A percentile compares a stretch with the other conserved stretches of the same genome.
Conservation (phyloP, 305 asterid species). For the Caryopteris hybrid region DNA sequence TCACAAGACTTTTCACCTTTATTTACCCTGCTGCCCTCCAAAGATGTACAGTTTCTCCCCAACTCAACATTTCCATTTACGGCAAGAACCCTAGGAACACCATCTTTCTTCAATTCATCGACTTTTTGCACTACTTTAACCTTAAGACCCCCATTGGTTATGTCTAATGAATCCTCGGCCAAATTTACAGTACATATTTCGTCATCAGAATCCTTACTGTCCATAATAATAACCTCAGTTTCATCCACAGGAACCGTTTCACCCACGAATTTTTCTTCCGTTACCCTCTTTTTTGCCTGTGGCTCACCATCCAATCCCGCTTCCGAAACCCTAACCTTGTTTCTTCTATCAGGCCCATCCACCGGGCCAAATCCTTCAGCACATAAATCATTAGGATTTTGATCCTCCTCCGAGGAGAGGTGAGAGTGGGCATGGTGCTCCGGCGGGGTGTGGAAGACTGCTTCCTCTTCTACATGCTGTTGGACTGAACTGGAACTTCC, state of each 20-base stretch:
- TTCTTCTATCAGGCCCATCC: constrained; percentile 1
- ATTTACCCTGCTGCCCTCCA: neutral
- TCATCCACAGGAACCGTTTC: constrained; percentile 19
- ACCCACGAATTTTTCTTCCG: constrained; percentile 11
- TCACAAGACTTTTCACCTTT: neutral
- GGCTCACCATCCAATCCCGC: constrained; percentile 14
- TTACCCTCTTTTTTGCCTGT: constrained; percentile 23
- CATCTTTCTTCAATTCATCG: neutral
- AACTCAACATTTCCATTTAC: neutral
- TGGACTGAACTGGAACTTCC: constrained; percentile 15
- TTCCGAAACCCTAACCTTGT: constrained; percentile 17
- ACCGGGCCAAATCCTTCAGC: neutral
- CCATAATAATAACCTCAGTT: constrained; percentile 19
- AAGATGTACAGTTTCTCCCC: neutral
- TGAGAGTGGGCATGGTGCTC: constrained; percentile 34
- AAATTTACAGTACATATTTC: neutral
- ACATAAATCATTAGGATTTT: constrained; percentile 9
- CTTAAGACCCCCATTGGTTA: neutral
- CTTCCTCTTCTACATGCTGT: constrained; percentile 13
- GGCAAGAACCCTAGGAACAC: neutral
- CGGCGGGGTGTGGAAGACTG: constrained; percentile 44
- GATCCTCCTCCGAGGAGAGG: constrained; percentile 32
- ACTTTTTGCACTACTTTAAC: neutral
- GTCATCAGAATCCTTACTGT: constrained; percentile 15
- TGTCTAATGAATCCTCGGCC: constrained; percentile 9